Evolutionary conservation across 768 basidiomycete species (phyloP).

Genomic region (Ramaria rubella): DNA sequence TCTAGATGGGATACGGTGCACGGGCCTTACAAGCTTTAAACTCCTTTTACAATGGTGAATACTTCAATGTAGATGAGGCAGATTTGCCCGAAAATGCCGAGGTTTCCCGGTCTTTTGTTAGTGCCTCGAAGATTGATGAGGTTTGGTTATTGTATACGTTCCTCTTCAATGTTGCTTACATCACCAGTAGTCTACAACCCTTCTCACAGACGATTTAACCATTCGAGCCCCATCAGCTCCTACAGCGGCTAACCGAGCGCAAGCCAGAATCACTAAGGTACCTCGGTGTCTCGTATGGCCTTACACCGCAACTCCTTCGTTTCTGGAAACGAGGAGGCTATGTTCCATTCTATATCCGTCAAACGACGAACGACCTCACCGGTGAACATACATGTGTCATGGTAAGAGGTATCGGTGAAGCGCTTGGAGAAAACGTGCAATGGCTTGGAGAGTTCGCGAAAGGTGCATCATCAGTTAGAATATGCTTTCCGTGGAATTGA

Average conservation of each 20-base stretch:
- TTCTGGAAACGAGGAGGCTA: constrained; percentile 97
- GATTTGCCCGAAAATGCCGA: constrained; percentile 21
- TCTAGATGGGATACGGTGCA: constrained; percentile 94
- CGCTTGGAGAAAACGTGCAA: constrained; percentile 51
- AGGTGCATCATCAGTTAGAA: constrained; percentile 37
- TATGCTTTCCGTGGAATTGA: not conserved
- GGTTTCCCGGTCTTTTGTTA: not conserved
- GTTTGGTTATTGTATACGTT: not conserved
- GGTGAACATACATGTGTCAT: constrained; percentile 97
- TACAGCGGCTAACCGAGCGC: constrained; percentile 83
- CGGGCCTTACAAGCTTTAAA: constrained; percentile 82
- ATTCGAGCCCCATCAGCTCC: constrained; percentile 65
- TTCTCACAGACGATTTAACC: constrained; percentile 73
- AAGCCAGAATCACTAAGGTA: constrained; percentile 90
- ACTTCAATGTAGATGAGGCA: constrained; percentile 78
- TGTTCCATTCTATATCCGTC: constrained; percentile 86
- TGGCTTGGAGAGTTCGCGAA: constrained; percentile 89
- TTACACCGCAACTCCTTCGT: constrained; percentile 79
- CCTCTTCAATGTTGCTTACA: not conserved
- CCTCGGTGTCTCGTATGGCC: constrained; percentile 91
- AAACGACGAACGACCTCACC: constrained; percentile 90
- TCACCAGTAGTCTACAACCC: constrained; percentile 36
- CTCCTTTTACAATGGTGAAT: constrained; percentile 89
- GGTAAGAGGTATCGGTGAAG: constrained; percentile 78
- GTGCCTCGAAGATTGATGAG: constrained; percentile 7